Conservation (phyloP, 768 basidiomycete genomes). For the Naematelia encephala region DNA sequence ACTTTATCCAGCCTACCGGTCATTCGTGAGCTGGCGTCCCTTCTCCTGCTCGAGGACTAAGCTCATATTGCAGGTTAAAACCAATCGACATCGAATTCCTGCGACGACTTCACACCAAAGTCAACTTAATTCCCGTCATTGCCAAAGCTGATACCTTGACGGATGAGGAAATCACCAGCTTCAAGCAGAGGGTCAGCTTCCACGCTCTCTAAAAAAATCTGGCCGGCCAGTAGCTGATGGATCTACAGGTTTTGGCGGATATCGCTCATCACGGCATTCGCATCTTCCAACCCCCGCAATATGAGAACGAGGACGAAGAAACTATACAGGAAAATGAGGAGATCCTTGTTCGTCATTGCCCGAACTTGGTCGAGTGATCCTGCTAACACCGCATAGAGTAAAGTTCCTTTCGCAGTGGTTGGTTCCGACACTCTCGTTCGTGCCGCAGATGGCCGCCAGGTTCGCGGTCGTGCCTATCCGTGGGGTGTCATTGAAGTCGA, state of each 20-base stretch:
- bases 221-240: conserved; percentile 3
- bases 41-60: background rate
- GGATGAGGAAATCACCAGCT: conserved; percentile 86
- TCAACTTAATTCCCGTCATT: conserved; percentile 97
- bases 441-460: conserved; percentile 81
- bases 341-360: conserved; percentile 58
- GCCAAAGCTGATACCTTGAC: conserved; percentile 98
- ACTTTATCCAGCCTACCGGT: conserved; percentile 98
- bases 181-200: conserved; percentile 79
- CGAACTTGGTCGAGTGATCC: background rate
- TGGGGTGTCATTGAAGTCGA: conserved; percentile 99
- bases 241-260: conserved; percentile 74
- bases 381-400: conserved; percentile 57
- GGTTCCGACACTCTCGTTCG: conserved; percentile 81
- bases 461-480: conserved; percentile 92
- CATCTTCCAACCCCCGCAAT: conserved; percentile 96
- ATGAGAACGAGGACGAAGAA: conserved; percentile 98
- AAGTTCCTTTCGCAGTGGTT: conserved; percentile 97
- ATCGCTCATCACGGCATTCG: conserved; percentile 93
- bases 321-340: conserved; percentile 95
- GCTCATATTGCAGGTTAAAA: conserved; percentile 65
- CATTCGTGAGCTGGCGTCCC: conserved; percentile 72
- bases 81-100: conserved; percentile 99
- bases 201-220: background rate
- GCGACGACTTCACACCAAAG: conserved; percentile 92